phyloP scores from a whole-genome alignment of 2,329 filamentous ascomycete species.

The Penicillium crustosum region DNA sequence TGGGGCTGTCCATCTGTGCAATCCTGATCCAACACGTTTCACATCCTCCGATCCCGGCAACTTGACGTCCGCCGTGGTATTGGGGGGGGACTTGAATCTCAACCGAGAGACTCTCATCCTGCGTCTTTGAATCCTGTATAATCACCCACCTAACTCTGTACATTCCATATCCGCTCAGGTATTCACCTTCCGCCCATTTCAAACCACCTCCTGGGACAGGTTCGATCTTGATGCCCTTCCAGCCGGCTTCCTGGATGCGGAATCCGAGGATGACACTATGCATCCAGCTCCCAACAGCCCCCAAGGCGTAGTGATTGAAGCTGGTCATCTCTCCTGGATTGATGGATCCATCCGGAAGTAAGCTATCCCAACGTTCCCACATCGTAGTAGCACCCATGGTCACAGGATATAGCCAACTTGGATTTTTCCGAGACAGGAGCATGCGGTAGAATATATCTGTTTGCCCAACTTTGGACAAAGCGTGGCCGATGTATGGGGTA shows the following conservation, averaged over 20 bases:
- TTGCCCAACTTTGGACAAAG: conserved; percentile 25
- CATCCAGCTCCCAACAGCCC: conserved; percentile 37
- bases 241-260: conserved; percentile 31
- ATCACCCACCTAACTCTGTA: not conserved
- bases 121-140: not conserved
- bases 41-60: not conserved
- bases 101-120: not conserved
- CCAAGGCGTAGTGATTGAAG: conserved; percentile 47
- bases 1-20: not conserved
- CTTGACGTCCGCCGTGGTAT: not conserved
- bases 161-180: not conserved
- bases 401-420: conserved; percentile 44
- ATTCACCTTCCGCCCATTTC: not conserved
- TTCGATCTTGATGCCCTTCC: conserved; percentile 22
- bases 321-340: conserved; percentile 46
- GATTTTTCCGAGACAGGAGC: conserved; percentile 38
- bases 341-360: conserved; percentile 39
- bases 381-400: conserved; percentile 45
- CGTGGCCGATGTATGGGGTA: conserved; percentile 32
- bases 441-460: conserved; percentile 40
- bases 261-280: conserved; percentile 32
- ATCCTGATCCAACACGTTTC: not conserved
- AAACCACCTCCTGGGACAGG: not conserved
- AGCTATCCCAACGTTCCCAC: conserved; percentile 48
- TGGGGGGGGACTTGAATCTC: not conserved